phyloP scores from a whole-genome alignment of 257 asterid genomes.

The Salvia splendens region DNA sequence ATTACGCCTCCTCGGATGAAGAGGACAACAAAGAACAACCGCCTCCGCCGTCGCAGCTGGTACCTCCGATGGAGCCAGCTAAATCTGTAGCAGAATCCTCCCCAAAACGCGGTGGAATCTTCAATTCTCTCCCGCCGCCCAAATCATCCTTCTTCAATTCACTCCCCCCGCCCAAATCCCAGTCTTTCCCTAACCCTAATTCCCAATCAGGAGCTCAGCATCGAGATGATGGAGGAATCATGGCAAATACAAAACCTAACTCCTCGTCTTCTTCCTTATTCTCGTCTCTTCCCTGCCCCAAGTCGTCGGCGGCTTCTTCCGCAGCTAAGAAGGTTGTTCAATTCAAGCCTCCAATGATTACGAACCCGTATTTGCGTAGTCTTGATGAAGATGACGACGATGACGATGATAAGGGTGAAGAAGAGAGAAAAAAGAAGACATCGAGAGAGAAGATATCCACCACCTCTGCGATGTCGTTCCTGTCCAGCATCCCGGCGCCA shows the following conservation, averaged over 20 bases:
- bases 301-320: constrained; percentile 47
- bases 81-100: constrained; percentile 21
- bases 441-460: constrained; percentile 43
- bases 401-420: constrained; percentile 55
- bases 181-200: constrained; percentile 37
- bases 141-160: constrained; percentile 53
- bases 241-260: constrained; percentile 38
- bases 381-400: constrained; percentile 54
- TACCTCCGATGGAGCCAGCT: constrained; percentile 17
- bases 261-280: constrained; percentile 45
- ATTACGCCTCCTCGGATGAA: constrained; percentile 89
- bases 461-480: constrained; percentile 50
- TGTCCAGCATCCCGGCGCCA: constrained; percentile 80
- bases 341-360: constrained; percentile 62
- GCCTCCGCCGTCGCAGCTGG: constrained; percentile 23
- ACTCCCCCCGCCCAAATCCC: constrained; percentile 62
- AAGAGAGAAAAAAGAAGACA: constrained; percentile 49
- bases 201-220: constrained; percentile 27
- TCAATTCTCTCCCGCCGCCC: constrained; percentile 43
- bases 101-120: constrained; percentile 35
- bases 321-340: constrained; percentile 64
- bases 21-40: constrained; percentile 44
- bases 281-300: constrained; percentile 65
- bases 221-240: constrained; percentile 19
- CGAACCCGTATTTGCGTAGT: constrained; percentile 32